These are phyloP conservation scores for Tolypocladium album DNA, from an alignment of 2,329 filamentous ascomycete genomes.

Conservation along the genomic window DNA sequence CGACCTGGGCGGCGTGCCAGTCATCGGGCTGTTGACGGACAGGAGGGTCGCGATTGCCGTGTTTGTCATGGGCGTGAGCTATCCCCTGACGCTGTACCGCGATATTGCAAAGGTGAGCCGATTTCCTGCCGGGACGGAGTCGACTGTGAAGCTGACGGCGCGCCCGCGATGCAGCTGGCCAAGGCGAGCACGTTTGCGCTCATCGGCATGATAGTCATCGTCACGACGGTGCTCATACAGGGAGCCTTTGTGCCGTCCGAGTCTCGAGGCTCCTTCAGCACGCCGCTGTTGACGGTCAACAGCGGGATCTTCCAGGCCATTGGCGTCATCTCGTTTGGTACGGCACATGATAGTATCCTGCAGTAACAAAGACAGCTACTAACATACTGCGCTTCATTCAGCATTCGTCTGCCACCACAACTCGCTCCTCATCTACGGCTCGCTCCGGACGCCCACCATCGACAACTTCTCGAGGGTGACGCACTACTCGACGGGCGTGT, in stretches of 20 bases:
- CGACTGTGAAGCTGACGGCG: neutral
- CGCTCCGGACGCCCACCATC: conserved; percentile 83
- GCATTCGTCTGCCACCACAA: conserved; percentile 80
- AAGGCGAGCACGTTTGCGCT: conserved; percentile 92
- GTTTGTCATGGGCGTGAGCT: conserved; percentile 77
- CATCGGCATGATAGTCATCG: conserved; percentile 84
- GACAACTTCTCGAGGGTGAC: conserved; percentile 91
- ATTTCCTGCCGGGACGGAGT: neutral
- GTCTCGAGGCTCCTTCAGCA: conserved; percentile 59
- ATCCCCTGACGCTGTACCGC: conserved; percentile 82
- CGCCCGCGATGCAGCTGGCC: conserved; percentile 51
- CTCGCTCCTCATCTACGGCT: conserved; percentile 93
- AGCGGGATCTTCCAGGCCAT: conserved; percentile 89
- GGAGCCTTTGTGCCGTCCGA: conserved; percentile 63
- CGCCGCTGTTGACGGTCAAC: conserved; percentile 67
- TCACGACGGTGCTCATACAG: conserved; percentile 80
- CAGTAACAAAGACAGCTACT: neutral
- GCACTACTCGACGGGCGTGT: conserved; percentile 84
- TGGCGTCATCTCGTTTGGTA: conserved; percentile 95
- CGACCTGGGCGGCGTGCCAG: conserved; percentile 56
- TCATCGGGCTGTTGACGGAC: conserved; percentile 74
- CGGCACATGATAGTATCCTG: conserved; percentile 9
- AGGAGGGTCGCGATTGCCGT: conserved; percentile 78
- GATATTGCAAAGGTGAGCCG: conserved; percentile 83
- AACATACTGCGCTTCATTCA: conserved; percentile 9